Evolutionary conservation across 164 flowering plant genomes (phyloP).

Genomic region (Taxillus chinensis): DNA sequence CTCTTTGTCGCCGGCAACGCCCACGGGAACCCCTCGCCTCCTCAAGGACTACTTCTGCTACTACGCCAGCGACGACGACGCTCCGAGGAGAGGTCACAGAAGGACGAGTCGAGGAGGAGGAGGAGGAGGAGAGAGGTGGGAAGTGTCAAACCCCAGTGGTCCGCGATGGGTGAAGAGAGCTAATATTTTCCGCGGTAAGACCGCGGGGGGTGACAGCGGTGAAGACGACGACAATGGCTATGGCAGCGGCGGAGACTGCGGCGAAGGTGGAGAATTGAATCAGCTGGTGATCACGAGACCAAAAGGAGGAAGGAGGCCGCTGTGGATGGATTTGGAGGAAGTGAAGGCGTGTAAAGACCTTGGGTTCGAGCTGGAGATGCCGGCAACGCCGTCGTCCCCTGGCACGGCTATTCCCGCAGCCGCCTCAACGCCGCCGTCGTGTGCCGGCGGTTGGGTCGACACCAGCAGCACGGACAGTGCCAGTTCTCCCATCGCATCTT

Average conservation of each 20-base stretch:
- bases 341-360: conserved; percentile 67
- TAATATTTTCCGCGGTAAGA: not conserved
- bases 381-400: conserved; percentile 31
- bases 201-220: conserved; percentile 9
- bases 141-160: not conserved
- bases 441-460: conserved; percentile 10
- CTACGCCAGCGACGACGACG: conserved; percentile 47
- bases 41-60: conserved; percentile 14
- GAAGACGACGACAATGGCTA: conserved; percentile 16
- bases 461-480: conserved; percentile 39
- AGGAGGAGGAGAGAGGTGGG: conserved; percentile 1
- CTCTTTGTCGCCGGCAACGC: conserved; percentile 8
- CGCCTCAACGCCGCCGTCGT: not conserved
- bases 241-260: conserved; percentile 16
- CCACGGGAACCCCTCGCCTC: conserved; percentile 6
- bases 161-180: not conserved
- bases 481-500: conserved; percentile 46
- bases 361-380: conserved; percentile 54
- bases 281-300: conserved; percentile 40
- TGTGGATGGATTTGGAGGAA: conserved; percentile 63
- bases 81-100: conserved; percentile 2
- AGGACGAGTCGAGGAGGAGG: not conserved
- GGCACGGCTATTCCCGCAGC: not conserved
- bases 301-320: conserved; percentile 40
- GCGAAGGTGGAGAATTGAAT: too few species aligned